phyloP scores from a whole-genome alignment of 2,329 filamentous ascomycete genomes.

The Paracoccidioides brasiliensis region DNA sequence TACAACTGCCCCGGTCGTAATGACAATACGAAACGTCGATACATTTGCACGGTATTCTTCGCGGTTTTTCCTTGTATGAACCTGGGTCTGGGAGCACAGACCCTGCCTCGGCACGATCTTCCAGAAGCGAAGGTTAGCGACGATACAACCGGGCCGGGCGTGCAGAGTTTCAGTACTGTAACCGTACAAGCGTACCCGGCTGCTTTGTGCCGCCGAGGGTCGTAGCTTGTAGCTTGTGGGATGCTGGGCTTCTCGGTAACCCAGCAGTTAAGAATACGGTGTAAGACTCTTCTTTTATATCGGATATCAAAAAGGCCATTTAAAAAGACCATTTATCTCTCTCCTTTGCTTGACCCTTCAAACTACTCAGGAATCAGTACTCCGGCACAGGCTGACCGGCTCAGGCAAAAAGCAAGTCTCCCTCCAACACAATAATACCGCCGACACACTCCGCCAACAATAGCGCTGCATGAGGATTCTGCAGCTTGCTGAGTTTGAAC shows the following conservation, averaged over 20 bases:
- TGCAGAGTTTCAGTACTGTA: too few relatives aligned
- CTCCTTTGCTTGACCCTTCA: too few relatives aligned
- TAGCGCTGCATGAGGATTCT: background rate
- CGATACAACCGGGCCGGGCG: background rate
- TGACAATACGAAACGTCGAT: background rate
- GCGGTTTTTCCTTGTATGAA: background rate
- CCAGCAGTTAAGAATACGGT: background rate
- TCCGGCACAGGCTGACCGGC: background rate
- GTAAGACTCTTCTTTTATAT: background rate
- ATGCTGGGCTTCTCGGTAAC: background rate
- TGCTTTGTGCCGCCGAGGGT: background rate
- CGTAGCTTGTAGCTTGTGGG: background rate
- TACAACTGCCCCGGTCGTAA: background rate
- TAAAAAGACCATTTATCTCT: too few relatives aligned
- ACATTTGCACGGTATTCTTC: background rate
- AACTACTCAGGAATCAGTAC: too few relatives aligned
- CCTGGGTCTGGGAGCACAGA: background rate
- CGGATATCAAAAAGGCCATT: too few relatives aligned
- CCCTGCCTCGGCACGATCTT: background rate
- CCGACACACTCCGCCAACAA: background rate
- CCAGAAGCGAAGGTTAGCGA: background rate
- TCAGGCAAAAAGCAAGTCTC: background rate
- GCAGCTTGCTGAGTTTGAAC: conserved; percentile 2
- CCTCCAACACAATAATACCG: background rate
- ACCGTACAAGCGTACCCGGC: background rate